These are phyloP conservation scores for Didymella pinodella DNA, from an alignment of 2,329 filamentous ascomycete species.

Conservation along the genomic window DNA sequence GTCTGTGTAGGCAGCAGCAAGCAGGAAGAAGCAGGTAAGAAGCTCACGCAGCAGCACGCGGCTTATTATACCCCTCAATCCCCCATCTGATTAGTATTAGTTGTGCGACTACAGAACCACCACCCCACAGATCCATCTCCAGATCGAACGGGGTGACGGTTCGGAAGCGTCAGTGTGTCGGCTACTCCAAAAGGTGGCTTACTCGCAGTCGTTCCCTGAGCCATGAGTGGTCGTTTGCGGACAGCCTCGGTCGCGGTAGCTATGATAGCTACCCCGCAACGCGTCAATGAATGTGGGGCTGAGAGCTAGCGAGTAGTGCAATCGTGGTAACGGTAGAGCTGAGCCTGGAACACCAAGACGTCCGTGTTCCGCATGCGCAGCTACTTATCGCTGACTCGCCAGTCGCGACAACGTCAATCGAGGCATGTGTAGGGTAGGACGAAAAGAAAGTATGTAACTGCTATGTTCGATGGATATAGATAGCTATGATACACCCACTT, in stretches of 20 bases:
- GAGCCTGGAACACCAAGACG: background rate
- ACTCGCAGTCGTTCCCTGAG: background rate
- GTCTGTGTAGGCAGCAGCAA: background rate
- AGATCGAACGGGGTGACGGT: conserved; percentile 1
- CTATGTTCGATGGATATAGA: conserved; percentile 10
- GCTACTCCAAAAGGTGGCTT: conserved; percentile 6
- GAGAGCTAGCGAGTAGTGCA: background rate
- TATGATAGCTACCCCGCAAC: conserved; percentile 18
- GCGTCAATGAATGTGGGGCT: conserved; percentile 10
- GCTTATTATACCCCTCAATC: conserved; percentile 16
- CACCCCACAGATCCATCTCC: conserved; percentile 2
- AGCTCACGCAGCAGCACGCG: background rate
- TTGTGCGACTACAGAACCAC: background rate
- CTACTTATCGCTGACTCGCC: background rate
- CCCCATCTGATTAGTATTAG: background rate
- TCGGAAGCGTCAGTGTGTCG: conserved; percentile 2
- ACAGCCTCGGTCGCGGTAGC: conserved; percentile 8
- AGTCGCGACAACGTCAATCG: background rate
- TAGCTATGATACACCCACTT: conserved; percentile 12
- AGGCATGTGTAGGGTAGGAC: no score
- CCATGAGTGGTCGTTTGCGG: conserved; percentile 1
- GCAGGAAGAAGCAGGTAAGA: background rate
- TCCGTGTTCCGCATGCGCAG: background rate
- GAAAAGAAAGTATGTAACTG: background rate
- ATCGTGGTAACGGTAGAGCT: background rate